Evolutionary conservation across 2,329 filamentous ascomycete species (phyloP), one percentile per base, ranked within the genome.

Genomic region (Xylariomycetidae sp.): DNA sequence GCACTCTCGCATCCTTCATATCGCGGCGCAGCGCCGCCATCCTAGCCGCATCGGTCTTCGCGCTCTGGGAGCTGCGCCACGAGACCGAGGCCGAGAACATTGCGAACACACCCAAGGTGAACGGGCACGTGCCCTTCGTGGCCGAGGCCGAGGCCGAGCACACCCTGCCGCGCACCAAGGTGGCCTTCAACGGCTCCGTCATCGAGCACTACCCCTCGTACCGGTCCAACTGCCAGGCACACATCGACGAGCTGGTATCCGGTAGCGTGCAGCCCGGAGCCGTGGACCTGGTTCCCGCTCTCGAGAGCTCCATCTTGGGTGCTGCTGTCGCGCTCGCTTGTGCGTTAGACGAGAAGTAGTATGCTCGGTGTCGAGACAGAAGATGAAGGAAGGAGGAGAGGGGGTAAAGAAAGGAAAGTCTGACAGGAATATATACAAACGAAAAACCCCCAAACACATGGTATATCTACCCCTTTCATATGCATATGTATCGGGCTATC

Each of bases 101-200:
- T 12, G 48, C 47, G 3, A n/a, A 17, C 16, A 39, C 37, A 10
- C 27, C 28, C 12, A 33, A 19, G 15, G 11, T 22, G 30, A 22
- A 20, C 31, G 19, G 26, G 34, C 2, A 30, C 37, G 3, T 27
- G 32, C 8, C 26, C 2, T 30, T 31, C 12, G 41, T 56, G 20
- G 37, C 39, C 14, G 64, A 67, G 32, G 42, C 53, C 8, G 69
- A 71, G 22, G 63, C 73, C 1, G 75, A 79, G 45, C 61, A 52
- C 25, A 57, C 63, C 27, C 53, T 71, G 6, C 51, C 54, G 20
- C 61, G 63, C 36, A 79, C 75, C 3, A 70, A 74, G 3, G 76
- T 90, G n/a, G 82, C 82, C 4, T 89, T 82, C 59, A 88, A 87
- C 51, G 85, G 85, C 27, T 84, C 80, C 17, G 83, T 90, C 31